Evolutionary conservation across 345 rosid species (phyloP).

Genomic region (Camelina hispida): DNA sequence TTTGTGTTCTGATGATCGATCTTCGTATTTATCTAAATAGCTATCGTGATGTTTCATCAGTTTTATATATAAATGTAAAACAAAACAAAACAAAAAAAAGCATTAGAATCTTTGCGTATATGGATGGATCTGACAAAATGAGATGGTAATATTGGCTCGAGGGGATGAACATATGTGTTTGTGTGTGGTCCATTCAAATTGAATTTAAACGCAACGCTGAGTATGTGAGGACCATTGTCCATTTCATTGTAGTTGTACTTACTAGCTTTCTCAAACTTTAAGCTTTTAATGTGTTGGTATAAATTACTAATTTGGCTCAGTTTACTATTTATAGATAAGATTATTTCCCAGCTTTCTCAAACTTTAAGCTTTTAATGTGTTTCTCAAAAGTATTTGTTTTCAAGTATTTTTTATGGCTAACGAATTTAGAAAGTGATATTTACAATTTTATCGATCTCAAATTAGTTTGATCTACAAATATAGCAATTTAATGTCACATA

Average conservation of each 20-base stretch:
- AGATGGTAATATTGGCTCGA: slow-evolving; percentile 25
- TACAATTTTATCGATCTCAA: slow-evolving; percentile 7
- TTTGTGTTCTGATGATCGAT: slow-evolving; percentile 11
- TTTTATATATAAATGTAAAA: not conserved
- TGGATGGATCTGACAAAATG: slow-evolving; percentile 23
- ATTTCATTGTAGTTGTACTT: slow-evolving; percentile 22
- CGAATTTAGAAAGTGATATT: slow-evolving; percentile 3
- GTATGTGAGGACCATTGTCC: slow-evolving; percentile 47
- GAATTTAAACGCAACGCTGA: slow-evolving; percentile 2
- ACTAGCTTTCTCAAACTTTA: slow-evolving; percentile 23
- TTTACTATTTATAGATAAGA: slow-evolving; percentile 16
- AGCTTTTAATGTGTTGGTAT: slow-evolving; percentile 23
- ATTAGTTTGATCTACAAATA: not conserved
- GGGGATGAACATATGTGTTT: slow-evolving; percentile 35
- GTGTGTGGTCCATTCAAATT: slow-evolving; percentile 40
- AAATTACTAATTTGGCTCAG: slow-evolving; percentile 5
- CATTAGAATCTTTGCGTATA: slow-evolving; percentile 29
- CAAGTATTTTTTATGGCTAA: slow-evolving; percentile 25
- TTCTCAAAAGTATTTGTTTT: slow-evolving; percentile 11
- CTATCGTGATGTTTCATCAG: not conserved
- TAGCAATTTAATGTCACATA: slow-evolving; percentile 5
- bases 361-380: too few relatives aligned
- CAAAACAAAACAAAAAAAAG: not conserved
- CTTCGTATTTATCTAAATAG: not conserved
- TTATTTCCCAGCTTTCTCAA: not conserved